These are phyloP conservation scores for Penicillium sp. DNA, from an alignment of 2,329 filamentous ascomycete species.

Conservation along the genomic window DNA sequence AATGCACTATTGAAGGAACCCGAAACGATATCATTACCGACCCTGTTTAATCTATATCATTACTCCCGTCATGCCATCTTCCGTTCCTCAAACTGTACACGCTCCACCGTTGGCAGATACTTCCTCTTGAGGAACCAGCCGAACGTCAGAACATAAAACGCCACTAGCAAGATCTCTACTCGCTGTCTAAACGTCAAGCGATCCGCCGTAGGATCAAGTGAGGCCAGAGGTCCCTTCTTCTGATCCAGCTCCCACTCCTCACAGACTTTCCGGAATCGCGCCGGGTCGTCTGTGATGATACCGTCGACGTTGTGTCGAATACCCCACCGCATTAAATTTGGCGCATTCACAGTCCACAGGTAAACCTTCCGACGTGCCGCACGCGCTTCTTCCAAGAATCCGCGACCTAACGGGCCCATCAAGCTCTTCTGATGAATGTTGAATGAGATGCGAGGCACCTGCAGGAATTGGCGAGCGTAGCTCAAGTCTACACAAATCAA, in stretches of 20 bases:
- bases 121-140: slow-evolving; percentile 18
- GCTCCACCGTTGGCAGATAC: slow-evolving; percentile 8
- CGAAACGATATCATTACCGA: neutral
- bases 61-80: slow-evolving; percentile 7
- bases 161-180: slow-evolving; percentile 4
- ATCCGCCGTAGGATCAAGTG: slow-evolving; percentile 4
- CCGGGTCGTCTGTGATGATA: slow-evolving; percentile 80
- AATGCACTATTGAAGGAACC: slow-evolving; percentile 2
- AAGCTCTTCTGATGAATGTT: slow-evolving; percentile 72
- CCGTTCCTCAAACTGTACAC: slow-evolving; percentile 10
- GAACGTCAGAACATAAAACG: slow-evolving; percentile 15
- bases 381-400: slow-evolving; percentile 65
- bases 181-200: slow-evolving; percentile 14
- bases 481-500: slow-evolving; percentile 45
- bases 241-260: slow-evolving; percentile 17
- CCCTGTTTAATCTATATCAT: neutral
- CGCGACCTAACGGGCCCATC: slow-evolving; percentile 64
- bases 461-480: slow-evolving; percentile 71
- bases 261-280: slow-evolving; percentile 12
- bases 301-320: slow-evolving; percentile 68
- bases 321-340: slow-evolving; percentile 77
- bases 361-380: slow-evolving; percentile 61
- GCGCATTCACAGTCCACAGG: slow-evolving; percentile 85
- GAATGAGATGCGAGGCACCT: slow-evolving; percentile 65
- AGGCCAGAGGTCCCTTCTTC: neutral